Evolutionary conservation across 106 monocot genomes (phyloP).

Genomic region (Phalaenopsis equestris): DNA sequence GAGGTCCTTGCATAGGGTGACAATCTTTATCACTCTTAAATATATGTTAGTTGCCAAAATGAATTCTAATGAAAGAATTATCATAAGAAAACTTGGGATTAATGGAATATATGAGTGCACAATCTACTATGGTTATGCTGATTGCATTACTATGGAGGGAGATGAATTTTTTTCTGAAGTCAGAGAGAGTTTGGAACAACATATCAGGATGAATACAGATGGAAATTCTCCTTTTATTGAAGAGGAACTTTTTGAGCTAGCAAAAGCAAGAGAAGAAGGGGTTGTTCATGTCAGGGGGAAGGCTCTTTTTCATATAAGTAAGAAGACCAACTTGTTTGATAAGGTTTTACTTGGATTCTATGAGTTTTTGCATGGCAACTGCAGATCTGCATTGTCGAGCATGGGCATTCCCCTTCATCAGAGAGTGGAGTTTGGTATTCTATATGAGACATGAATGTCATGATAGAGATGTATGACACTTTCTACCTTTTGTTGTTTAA

Average conservation of each 20-base stretch:
- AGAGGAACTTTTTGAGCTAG: constrained; percentile 35
- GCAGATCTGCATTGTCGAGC: constrained; percentile 53
- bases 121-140: constrained; percentile 62
- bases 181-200: constrained; percentile 13
- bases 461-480: too few species aligned
- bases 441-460: constrained; percentile 41
- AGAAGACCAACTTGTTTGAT: constrained; percentile 31
- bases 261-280: constrained; percentile 26
- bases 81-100: constrained; percentile 31
- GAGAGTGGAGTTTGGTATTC: constrained; percentile 65
- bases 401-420: constrained; percentile 44
- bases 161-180: constrained; percentile 46
- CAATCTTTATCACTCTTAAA: constrained; percentile 44
- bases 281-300: constrained; percentile 70
- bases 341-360: constrained; percentile 62
- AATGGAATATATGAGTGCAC: constrained; percentile 45
- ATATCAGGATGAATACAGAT: constrained; percentile 21
- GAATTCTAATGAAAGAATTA: constrained; percentile 28
- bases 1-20: constrained; percentile 46
- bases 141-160: constrained; percentile 24
- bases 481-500: too few species aligned
- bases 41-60: constrained; percentile 55
- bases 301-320: constrained; percentile 43
- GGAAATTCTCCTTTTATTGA: neutral
- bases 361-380: constrained; percentile 59